Percentiles rank a stretch among this genome's conserved stretches.
These are phyloP conservation scores for Mortierella sp. DNA, from an alignment of 371 early-diverging fungal species.

Conservation along the genomic window DNA sequence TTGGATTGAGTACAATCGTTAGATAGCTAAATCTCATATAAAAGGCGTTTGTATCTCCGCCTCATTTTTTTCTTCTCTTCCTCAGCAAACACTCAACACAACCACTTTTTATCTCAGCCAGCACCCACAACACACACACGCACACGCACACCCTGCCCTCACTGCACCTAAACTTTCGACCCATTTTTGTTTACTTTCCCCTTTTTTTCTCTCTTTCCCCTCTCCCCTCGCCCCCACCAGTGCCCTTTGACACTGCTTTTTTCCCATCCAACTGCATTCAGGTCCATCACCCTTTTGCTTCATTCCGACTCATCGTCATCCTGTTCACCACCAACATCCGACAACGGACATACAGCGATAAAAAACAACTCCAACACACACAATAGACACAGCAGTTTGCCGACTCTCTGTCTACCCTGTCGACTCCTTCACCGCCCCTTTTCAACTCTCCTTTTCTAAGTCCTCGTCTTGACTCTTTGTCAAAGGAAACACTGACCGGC, in stretches of 20 bases:
- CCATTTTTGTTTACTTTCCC: background rate
- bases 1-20: background rate
- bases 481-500: no score
- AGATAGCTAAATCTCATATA: background rate
- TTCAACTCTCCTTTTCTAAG: background rate
- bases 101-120: background rate
- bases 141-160: background rate
- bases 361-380: background rate
- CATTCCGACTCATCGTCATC: constrained; percentile 1
- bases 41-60: constrained; percentile 6
- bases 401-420: background rate
- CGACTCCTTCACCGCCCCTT: background rate
- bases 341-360: background rate
- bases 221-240: background rate
- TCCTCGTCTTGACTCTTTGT: no score
- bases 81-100: background rate
- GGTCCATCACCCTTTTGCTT: background rate
- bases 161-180: background rate
- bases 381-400: background rate
- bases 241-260: background rate
- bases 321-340: background rate
- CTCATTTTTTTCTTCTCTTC: background rate
- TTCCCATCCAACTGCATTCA: constrained; percentile 4
- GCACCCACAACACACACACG: background rate
- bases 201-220: background rate